Base-by-base conservation (phyloP, 306 rosid genomes). In the Macrotyloma uniflorum region DNA sequence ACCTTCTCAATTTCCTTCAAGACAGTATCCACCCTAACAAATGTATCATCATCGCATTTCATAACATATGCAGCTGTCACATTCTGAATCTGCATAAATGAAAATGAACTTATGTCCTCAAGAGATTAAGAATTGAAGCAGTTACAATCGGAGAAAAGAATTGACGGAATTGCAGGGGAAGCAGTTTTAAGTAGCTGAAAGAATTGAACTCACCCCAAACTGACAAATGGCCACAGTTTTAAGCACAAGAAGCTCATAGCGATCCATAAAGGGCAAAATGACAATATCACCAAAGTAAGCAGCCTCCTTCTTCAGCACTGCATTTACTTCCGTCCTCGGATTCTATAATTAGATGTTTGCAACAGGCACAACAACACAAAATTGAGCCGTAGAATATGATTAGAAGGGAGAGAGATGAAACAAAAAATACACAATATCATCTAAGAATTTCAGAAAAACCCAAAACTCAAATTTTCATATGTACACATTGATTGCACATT, bases 31-130 rank as follows among this genome's bases (percentile, higher is more conserved):
- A 91, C 87, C 81, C 97, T 88, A 70, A 86, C 82, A 71, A 91
- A 91, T 13, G 98, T 91, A 80, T 93, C 98, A 46, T 93, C 98
- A 47, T 93, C 98, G 36, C 93, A 87, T 88, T 93, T 93, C 98
- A 93, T 90, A 43, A 93, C 51, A 86, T 93, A 83, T 15, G 93
- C 88, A 35, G 97, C 92, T 0, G 88, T 83, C 84, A 86, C 85
- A 68, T 91, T 93, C 81, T 85, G 88, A 72, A 79, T 76, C 98
- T 93, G 92, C 88, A 88, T 67, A 67, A 57, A 66, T 35, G 64
- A 88, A 58, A 73, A 61, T 73, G 55, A 58, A 64, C 20, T 72
- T 43, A 67, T 43, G 74, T 51, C 69, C 50, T 43, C 13, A 58
- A 71, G 63, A 19, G 19, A 62, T 32, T 5, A 16, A 51, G 14